Percentiles rank a stretch among this genome's conserved stretches.
These are phyloP conservation scores for Xerocomellus intermedius DNA, from an alignment of 768 basidiomycete genomes.

Conservation along the genomic window DNA sequence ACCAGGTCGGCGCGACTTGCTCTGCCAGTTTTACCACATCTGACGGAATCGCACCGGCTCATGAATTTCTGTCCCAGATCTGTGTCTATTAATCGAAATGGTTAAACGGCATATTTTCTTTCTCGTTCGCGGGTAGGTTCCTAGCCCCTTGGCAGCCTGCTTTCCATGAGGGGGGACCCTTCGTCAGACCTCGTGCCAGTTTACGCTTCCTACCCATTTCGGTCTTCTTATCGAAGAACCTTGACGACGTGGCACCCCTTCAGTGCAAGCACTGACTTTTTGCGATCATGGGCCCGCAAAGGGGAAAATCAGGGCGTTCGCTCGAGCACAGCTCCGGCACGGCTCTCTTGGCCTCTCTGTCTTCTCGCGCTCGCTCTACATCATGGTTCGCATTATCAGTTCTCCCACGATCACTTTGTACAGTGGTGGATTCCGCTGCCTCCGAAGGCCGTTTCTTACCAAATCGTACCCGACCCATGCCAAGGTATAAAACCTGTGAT, in stretches of 20 bases:
- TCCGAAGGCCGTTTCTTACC: slow-evolving; percentile 31
- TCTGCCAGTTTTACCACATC: slow-evolving; percentile 4
- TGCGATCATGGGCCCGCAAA: slow-evolving; percentile 20
- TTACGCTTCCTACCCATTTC: slow-evolving; percentile 27
- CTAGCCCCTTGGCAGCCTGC: slow-evolving; percentile 15
- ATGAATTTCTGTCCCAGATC: slow-evolving; percentile 13
- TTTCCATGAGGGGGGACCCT: slow-evolving; percentile 29
- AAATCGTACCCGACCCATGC: slow-evolving; percentile 25
- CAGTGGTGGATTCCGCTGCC: slow-evolving; percentile 26
- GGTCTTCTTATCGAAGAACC: slow-evolving; percentile 26
- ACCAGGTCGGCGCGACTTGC: background rate
- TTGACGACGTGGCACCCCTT: slow-evolving; percentile 30
- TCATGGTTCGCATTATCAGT: slow-evolving; percentile 10
- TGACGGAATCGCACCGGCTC: slow-evolving; percentile 5
- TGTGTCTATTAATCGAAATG: slow-evolving; percentile 9
- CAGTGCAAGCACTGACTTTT: slow-evolving; percentile 15
- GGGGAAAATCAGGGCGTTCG: slow-evolving; percentile 30
- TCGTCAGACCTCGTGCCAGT: slow-evolving; percentile 30
- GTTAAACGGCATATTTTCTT: slow-evolving; percentile 12
- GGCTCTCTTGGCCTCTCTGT: slow-evolving; percentile 1
- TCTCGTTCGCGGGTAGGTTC: slow-evolving; percentile 17
- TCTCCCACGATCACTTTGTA: slow-evolving; percentile 38
- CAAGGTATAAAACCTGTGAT: slow-evolving; percentile 29
- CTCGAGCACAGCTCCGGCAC: slow-evolving; percentile 24
- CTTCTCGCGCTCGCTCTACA: slow-evolving; percentile 4